Percentiles rank a stretch among this genome's conserved stretches.
phyloP scores from a whole-genome alignment of 2,329 filamentous ascomycete genomes.

The Monosporascus sp. region DNA sequence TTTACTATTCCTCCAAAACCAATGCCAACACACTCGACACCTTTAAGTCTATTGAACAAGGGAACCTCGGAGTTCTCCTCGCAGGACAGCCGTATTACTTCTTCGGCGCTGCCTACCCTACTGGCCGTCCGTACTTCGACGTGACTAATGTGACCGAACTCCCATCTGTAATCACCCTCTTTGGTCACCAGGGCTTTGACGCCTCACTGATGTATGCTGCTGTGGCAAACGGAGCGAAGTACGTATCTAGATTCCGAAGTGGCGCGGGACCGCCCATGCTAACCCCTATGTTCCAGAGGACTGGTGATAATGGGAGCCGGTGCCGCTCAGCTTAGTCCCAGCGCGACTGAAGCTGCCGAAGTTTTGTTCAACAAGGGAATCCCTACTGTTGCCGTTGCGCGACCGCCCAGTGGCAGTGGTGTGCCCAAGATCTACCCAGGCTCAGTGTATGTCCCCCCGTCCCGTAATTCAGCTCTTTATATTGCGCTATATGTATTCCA shows the following conservation, averaged over 20 bases:
- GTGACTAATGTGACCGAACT: constrained; percentile 30
- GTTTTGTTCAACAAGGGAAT: constrained; percentile 23
- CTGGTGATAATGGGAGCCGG: constrained; percentile 28
- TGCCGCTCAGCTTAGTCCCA: constrained; percentile 22
- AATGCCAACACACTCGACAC: constrained; percentile 50
- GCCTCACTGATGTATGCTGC: constrained; percentile 25
- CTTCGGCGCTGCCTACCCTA: constrained; percentile 39
- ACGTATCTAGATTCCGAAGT: background rate
- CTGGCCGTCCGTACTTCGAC: constrained; percentile 32
- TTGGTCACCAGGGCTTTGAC: constrained; percentile 35
- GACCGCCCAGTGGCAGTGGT: constrained; percentile 23
- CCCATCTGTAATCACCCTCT: constrained; percentile 41
- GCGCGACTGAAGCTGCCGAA: constrained; percentile 19
- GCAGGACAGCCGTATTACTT: constrained; percentile 50
- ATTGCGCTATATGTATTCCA: background rate
- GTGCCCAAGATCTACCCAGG: constrained; percentile 16
- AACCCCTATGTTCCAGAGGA: constrained; percentile 10
- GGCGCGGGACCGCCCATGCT: too few species aligned
- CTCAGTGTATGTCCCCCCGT: constrained; percentile 8
- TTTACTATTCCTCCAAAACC: constrained; percentile 48
- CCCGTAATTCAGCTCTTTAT: background rate
- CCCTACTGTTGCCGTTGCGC: constrained; percentile 22
- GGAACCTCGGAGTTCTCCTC: constrained; percentile 45
- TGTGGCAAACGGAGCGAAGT: constrained; percentile 27
- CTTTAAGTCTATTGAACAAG: constrained; percentile 44